phyloP scores from a whole-genome alignment of 2,329 filamentous ascomycete species.

The Hymenoscyphus fructigenus region DNA sequence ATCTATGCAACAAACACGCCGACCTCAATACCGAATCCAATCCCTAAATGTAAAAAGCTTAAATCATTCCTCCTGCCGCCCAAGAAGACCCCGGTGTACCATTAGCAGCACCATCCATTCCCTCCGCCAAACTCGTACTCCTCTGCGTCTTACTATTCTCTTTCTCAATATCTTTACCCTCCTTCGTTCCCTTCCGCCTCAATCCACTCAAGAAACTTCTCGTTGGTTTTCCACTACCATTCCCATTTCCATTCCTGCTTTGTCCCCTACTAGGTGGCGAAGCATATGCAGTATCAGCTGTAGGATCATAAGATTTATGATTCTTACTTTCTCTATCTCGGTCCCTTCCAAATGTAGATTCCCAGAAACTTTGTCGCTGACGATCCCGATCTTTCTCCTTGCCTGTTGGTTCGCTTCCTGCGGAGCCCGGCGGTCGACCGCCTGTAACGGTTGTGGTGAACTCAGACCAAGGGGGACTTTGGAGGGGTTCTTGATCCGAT shows the following conservation, averaged over 20 bases:
- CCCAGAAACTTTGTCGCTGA: conserved; percentile 36
- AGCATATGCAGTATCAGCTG: conserved; percentile 13
- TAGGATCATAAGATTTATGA: conserved; percentile 22
- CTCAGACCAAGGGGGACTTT: conserved; percentile 13
- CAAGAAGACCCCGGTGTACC: neutral
- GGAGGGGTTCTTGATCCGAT: conserved; percentile 22
- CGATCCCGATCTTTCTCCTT: conserved; percentile 16
- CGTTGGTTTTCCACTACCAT: conserved; percentile 30
- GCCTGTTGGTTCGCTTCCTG: conserved; percentile 21
- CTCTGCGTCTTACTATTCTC: neutral
- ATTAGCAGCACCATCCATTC: neutral
- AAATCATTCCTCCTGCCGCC: neutral
- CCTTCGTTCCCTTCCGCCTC: conserved; percentile 24
- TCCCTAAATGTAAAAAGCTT: neutral
- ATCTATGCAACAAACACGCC: neutral
- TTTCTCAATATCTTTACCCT: neutral
- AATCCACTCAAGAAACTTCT: conserved; percentile 34
- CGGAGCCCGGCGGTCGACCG: conserved; percentile 24
- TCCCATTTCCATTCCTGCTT: conserved; percentile 31
- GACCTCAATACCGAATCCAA: neutral
- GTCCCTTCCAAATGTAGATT: conserved; percentile 30
- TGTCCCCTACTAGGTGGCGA: conserved; percentile 22
- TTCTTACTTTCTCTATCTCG: conserved; percentile 34
- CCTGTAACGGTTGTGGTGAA: conserved; percentile 16
- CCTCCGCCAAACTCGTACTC: neutral